A percentile compares a stretch with the other conserved stretches of the same genome.
Evolutionary conservation across 257 asterid genomes (phyloP).

Genomic region (Gentiana dahurica): DNA sequence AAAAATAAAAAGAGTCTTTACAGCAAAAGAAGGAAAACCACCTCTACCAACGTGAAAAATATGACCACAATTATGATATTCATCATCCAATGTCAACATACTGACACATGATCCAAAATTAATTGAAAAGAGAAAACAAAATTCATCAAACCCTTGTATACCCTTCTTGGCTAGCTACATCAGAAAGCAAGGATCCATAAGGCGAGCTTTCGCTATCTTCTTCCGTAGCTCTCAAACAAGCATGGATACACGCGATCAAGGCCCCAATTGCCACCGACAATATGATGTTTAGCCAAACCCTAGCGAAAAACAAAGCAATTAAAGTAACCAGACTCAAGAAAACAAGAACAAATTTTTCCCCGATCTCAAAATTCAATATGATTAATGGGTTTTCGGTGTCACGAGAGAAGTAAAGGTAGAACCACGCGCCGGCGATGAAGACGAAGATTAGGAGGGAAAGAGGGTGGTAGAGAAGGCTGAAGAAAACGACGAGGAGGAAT

Average conservation of each 20-base stretch:
- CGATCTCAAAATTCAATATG: conserved; percentile 40
- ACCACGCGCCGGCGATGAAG: conserved; percentile 29
- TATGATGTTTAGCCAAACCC: conserved; percentile 50
- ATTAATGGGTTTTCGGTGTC: conserved; percentile 40
- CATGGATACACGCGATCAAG: conserved; percentile 44
- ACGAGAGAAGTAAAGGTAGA: conserved; percentile 25
- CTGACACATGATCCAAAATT: background rate
- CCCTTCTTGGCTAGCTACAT: conserved; percentile 66
- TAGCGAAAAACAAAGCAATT: conserved; percentile 43
- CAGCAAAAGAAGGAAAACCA: too few relatives aligned
- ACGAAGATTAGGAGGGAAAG: conserved; percentile 56
- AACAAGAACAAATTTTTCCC: conserved; percentile 40
- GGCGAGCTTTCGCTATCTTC: conserved; percentile 68
- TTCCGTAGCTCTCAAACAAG: conserved; percentile 71
- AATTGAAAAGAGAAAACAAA: background rate
- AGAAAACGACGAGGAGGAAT: conserved; percentile 34
- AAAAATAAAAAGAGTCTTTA: too few relatives aligned
- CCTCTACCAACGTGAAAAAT: too few relatives aligned
- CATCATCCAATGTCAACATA: background rate
- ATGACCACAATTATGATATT: too few relatives aligned
- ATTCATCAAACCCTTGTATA: conserved; percentile 53
- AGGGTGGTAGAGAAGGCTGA: conserved; percentile 63
- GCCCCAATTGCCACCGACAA: conserved; percentile 41
- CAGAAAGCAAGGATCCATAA: conserved; percentile 72
- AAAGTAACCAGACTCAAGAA: conserved; percentile 37